phyloP scores from a whole-genome alignment of 352 stramenopile species.

The Hyphochytrium catenoides region DNA sequence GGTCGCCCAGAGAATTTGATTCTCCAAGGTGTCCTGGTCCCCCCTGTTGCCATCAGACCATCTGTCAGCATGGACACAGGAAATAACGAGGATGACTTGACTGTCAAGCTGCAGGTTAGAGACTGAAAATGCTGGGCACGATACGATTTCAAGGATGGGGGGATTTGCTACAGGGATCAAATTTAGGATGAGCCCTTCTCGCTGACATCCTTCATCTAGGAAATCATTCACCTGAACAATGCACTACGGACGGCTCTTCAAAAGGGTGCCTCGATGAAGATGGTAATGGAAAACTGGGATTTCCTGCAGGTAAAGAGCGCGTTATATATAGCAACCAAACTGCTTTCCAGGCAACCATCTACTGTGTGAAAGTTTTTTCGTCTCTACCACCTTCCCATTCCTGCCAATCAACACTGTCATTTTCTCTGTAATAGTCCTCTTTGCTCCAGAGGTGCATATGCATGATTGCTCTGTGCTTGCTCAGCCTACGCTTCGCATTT shows the following conservation, averaged over 20 bases:
- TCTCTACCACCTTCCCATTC: too few species aligned
- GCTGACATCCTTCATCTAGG: too few species aligned
- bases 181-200: too few species aligned
- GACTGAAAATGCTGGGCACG: background rate
- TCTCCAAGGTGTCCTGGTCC: slow-evolving; percentile 88
- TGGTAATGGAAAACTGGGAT: slow-evolving; percentile 98
- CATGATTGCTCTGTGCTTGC: too few species aligned
- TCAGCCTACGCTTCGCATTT: too few species aligned
- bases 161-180: too few species aligned
- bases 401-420: too few species aligned
- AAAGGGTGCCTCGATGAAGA: slow-evolving; percentile 86
- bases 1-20: slow-evolving; percentile 93
- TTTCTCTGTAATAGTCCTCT: too few species aligned
- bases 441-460: too few species aligned
- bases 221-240: slow-evolving; percentile 64
- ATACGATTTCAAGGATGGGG: background rate
- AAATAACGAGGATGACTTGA: slow-evolving; percentile 96
- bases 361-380: too few species aligned
- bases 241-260: slow-evolving; percentile 75
- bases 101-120: slow-evolving; percentile 82
- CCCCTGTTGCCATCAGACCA: slow-evolving; percentile 94
- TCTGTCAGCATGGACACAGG: slow-evolving; percentile 92
- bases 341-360: background rate
- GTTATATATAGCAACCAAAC: background rate
- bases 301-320: slow-evolving; percentile 71